These are phyloP conservation scores for Fusarium duplospermum DNA, from an alignment of 2,329 filamentous ascomycete genomes.

Conservation along the genomic window DNA sequence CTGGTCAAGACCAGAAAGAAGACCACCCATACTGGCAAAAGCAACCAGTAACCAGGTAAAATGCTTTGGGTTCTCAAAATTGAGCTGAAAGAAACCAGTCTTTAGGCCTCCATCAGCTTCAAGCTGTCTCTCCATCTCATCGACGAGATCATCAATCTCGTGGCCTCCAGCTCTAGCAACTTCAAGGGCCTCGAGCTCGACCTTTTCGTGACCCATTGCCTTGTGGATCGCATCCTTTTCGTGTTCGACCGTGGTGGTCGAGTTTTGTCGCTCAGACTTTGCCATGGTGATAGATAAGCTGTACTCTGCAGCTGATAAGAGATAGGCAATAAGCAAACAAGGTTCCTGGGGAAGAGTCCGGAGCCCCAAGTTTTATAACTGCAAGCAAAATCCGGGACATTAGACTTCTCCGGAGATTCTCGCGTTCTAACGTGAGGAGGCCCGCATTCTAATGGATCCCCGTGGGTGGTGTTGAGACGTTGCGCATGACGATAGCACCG, in stretches of 20 bases:
- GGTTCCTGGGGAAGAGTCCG: slow-evolving; percentile 3
- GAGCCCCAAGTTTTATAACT: slow-evolving; percentile 34
- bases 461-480: slow-evolving; percentile 14
- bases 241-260: slow-evolving; percentile 34
- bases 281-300: slow-evolving; percentile 23
- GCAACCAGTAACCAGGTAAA: slow-evolving; percentile 77
- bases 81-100: slow-evolving; percentile 62
- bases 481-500: slow-evolving; percentile 40
- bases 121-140: slow-evolving; percentile 56
- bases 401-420: slow-evolving; percentile 32
- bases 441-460: slow-evolving; percentile 13
- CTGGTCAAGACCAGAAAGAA: slow-evolving; percentile 79
- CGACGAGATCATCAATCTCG: slow-evolving; percentile 54
- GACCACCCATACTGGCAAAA: slow-evolving; percentile 80
- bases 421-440: slow-evolving; percentile 5
- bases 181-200: slow-evolving; percentile 51
- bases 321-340: not conserved
- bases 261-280: slow-evolving; percentile 28
- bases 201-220: slow-evolving; percentile 42
- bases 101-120: slow-evolving; percentile 47
- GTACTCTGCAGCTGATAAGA: not conserved
- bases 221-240: slow-evolving; percentile 38
- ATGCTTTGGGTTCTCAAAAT: slow-evolving; percentile 68
- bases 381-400: slow-evolving; percentile 12
- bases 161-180: slow-evolving; percentile 48